These are phyloP conservation scores for Laguncularia racemosa DNA, from an alignment of 345 rosid genomes.

Conservation along the genomic window DNA sequence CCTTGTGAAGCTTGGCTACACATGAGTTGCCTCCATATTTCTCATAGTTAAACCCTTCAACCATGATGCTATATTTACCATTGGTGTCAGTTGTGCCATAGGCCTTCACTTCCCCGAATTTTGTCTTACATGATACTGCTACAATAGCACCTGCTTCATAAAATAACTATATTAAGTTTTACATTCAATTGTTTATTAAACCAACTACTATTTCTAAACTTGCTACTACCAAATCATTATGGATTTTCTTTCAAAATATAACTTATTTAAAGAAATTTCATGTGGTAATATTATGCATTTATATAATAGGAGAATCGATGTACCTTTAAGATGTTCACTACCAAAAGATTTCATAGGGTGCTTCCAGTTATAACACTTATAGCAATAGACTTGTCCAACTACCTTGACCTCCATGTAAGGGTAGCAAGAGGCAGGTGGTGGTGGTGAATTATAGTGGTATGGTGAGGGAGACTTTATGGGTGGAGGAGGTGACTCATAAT, in stretches of 20 bases:
- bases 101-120: slow-evolving; percentile 13
- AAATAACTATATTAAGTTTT: too few species aligned
- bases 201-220: too few species aligned
- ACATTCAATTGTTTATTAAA: too few species aligned
- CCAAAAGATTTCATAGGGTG: slow-evolving; percentile 15
- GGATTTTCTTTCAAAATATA: too few species aligned
- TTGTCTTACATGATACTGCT: slow-evolving; percentile 21
- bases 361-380: slow-evolving; percentile 9
- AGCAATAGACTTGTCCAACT: slow-evolving; percentile 28
- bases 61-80: slow-evolving; percentile 27
- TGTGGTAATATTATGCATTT: not conserved
- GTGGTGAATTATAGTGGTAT: slow-evolving; percentile 6
- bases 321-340: slow-evolving; percentile 30
- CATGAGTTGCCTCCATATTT: slow-evolving; percentile 25
- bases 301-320: not conserved
- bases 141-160: slow-evolving; percentile 18
- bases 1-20: slow-evolving; percentile 22
- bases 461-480: not conserved
- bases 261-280: too few species aligned
- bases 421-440: not conserved
- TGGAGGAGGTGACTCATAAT: not conserved
- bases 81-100: slow-evolving; percentile 35
- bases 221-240: too few species aligned
- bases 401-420: slow-evolving; percentile 20
- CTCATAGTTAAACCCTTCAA: slow-evolving; percentile 15